These are phyloP conservation scores for Plasmodium knowlesi DNA, from an alignment of 169 alveolate genomes.

Conservation along the genomic window DNA sequence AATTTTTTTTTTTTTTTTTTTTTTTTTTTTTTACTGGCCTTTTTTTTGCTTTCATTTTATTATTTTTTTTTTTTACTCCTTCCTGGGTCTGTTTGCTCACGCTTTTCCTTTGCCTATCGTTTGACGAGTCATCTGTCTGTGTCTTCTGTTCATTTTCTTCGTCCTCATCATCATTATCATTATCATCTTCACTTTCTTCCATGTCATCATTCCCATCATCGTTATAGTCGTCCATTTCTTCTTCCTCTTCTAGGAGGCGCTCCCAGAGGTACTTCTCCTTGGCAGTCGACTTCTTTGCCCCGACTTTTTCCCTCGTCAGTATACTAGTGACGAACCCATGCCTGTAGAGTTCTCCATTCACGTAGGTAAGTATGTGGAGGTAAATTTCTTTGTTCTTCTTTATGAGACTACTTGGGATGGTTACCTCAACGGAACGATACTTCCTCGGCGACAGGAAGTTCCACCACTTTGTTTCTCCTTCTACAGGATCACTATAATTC, in stretches of 20 bases:
- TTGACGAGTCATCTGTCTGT: background rate
- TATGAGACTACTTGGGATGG: constrained; percentile 1
- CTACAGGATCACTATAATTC: background rate
- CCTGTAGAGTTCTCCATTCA: constrained; percentile 32
- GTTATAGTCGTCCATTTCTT: background rate
- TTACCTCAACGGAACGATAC: constrained; percentile 14
- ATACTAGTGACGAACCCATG: constrained; percentile 12
- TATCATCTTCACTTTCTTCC: background rate
- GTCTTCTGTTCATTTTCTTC: background rate
- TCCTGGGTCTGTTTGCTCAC: background rate
- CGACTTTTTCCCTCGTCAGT: background rate
- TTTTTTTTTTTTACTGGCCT: background rate
- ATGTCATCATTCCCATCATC: background rate
- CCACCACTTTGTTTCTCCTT: background rate
- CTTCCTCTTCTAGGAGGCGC: constrained; percentile 7
- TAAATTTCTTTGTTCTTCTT: constrained; percentile 31
- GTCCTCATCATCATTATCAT: background rate
- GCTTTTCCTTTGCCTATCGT: background rate
- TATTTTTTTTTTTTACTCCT: background rate
- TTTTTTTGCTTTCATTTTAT: background rate
- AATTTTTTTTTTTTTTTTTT: background rate
- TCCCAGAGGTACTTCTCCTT: constrained; percentile 20
- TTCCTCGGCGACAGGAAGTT: background rate
- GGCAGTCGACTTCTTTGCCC: background rate
- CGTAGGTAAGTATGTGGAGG: constrained; percentile 48